Percentiles rank a stretch among this genome's conserved stretches.
Evolutionary conservation across 495 filamentous ascomycete genomes (phyloP).

Genomic region (Talaromyces wortmannii): DNA sequence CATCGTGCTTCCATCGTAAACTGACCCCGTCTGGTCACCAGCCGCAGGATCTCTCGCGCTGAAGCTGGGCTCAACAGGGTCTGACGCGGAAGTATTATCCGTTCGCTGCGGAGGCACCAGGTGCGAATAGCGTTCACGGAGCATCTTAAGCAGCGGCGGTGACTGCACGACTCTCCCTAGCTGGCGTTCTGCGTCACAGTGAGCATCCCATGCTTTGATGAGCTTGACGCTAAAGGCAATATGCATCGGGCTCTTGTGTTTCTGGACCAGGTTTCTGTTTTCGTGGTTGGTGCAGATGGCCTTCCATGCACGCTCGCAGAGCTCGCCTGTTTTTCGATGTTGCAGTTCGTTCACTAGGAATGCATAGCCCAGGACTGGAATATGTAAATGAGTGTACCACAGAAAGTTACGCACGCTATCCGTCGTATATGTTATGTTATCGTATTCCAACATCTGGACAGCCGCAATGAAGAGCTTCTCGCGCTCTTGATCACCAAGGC

Average conservation of each 20-base stretch:
- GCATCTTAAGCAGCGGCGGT: background rate
- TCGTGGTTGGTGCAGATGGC: conserved; percentile 42
- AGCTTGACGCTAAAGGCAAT: conserved; percentile 41
- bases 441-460: conserved; percentile 44
- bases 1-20: background rate
- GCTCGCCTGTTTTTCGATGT: conserved; percentile 34
- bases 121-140: background rate
- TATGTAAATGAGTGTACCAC: conserved; percentile 44
- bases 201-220: conserved; percentile 48
- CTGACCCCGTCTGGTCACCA: background rate
- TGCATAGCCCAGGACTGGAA: conserved; percentile 46
- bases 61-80: too few relatives aligned
- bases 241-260: conserved; percentile 42
- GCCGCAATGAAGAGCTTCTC: conserved; percentile 39
- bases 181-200: background rate
- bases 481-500: conserved; percentile 20
- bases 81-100: too few relatives aligned
- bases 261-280: conserved; percentile 30
- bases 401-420: conserved; percentile 37
- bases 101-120: background rate
- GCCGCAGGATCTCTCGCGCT: too few relatives aligned
- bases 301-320: conserved; percentile 48
- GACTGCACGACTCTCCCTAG: background rate
- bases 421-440: conserved; percentile 39
- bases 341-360: conserved; percentile 47